Base-by-base conservation (phyloP, 371 early-diverging fungal species). In the Rhizopus delemar region DNA sequence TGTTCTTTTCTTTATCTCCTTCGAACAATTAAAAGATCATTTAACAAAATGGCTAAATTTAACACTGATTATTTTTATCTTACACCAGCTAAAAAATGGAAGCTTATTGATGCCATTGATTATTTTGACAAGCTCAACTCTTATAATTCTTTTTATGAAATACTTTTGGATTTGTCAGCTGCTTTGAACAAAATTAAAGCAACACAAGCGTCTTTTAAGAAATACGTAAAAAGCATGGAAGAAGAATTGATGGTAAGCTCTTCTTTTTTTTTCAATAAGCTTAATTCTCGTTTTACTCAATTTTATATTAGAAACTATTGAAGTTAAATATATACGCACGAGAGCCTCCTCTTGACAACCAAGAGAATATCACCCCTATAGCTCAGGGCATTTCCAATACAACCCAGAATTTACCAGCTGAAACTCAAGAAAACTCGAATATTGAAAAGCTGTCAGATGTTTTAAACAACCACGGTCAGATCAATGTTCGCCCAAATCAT, bases 191-290 rank as follows among this genome's bases (percentile, higher is more conserved):
- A 35, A 51, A 15, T 33, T 33, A 36, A 51, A 51, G 36, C 11
- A 51, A 51, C 35, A 35, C 51, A 51, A 51, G 36, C 35, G 11
- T 51, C 35, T 51, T 51, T 35, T 8, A 35, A 36, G 51, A 35
- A 35, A 35, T 36, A 51, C 51, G 36, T 51, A 33, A 51, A 35
- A 15, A 15, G 7, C 15, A 36, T 36, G 33, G 51, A 51, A 51
- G 51, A 51, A 51, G 51, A 51, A 51, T 51, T 51, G 36, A 51
- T 51, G 51, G 51, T 51, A 51, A 51, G 51, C 51, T 36, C 36
- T 36, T 36, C 9, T 36, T 36, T 36, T 36, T 36, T 51, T 34
- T 35, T 51, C 33, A 35, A 51, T 35, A 51, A 51, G 35, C 2
- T 51, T 36, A 51, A 51, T 51, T 51, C 51, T 51, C 51, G 51